Evolutionary conservation across 768 basidiomycete species (phyloP), one percentile per base, ranked within the genome.

Genomic region (Strobilomyces echinocephalus): DNA sequence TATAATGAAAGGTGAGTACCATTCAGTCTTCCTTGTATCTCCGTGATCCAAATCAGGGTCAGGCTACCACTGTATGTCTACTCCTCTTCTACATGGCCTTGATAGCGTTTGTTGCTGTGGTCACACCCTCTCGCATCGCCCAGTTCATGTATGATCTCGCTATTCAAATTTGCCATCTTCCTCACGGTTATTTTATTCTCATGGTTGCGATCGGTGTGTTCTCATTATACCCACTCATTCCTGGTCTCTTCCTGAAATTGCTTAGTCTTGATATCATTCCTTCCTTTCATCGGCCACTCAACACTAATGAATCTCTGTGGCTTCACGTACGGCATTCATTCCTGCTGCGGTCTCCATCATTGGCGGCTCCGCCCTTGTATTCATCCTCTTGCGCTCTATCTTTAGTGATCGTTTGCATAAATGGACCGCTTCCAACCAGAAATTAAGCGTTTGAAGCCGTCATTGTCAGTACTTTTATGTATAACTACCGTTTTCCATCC

Each of bases 281-380:
- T 69, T 36, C 67, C 67, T 24, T 69, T 69, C 53, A 63, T 69
- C 45, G 67, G 69, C 31, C 62, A 69, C 50, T 46, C 67, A 9
- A 62, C 56, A 4, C 53, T 72, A 39, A 61, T 82, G 28, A 83
- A 85, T 12, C 65, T 94, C 8, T 85, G 83, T 60, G 91, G 91
- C 2, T 93, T 91, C 68, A 85, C 88, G 2, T 93, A 88, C 61
- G 91, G 91, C 42, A 77, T 86, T 88, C 70, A 76, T 75, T 57
- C 78, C 92, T 53, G 82, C 84, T 3, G 78, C 79, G 0, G 67
- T 67, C 70, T 14, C 83, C 75, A 87, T 87, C 18, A 51, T 91
- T 26, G 52, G 81, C 2, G 90, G 88, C 33, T 81, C 88, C 21
- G 78, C 78, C 2, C 47, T 84, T 9, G 78, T 74, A 5, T 93